Conservation (phyloP, 2,329 filamentous ascomycete genomes). For the Botrytis pseudocinerea region DNA sequence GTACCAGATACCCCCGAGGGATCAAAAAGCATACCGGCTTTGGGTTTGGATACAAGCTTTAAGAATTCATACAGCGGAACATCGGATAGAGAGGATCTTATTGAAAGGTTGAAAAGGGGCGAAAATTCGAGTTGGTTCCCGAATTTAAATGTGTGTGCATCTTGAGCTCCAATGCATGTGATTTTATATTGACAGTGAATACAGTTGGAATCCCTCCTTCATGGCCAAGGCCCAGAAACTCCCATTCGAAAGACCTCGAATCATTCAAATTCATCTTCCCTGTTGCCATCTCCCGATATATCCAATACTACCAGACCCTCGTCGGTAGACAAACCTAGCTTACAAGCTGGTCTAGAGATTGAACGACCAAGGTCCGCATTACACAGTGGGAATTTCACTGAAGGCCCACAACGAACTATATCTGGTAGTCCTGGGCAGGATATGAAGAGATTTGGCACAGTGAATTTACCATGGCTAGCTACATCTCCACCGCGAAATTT, state of each 20-base stretch:
- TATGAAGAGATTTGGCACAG: conserved; percentile 27
- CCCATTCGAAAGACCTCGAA: conserved; percentile 33
- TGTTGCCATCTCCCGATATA: conserved; percentile 42
- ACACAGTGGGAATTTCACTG: conserved; percentile 67
- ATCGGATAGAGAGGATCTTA: conserved; percentile 73
- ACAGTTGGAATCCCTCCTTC: conserved; percentile 37
- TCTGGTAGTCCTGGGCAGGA: conserved; percentile 22
- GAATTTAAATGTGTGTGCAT: conserved; percentile 55
- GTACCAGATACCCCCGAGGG: conserved; percentile 40
- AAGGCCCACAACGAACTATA: conserved; percentile 28
- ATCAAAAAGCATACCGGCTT: conserved; percentile 18
- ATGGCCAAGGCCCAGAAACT: conserved; percentile 34
- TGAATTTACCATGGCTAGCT: conserved; percentile 49
- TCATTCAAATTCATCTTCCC: conserved; percentile 36
- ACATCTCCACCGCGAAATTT: conserved; percentile 58
- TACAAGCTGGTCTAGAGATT: conserved; percentile 63
- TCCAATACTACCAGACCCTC: conserved; percentile 39
- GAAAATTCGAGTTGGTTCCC: conserved; percentile 75
- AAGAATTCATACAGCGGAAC: conserved; percentile 30
- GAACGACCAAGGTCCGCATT: conserved; percentile 79
- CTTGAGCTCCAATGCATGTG: conserved; percentile 2
- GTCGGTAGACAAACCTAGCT: conserved; percentile 45
- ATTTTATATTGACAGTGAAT: conserved; percentile 22
- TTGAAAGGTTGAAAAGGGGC: conserved; percentile 78
- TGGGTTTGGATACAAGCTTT: conserved; percentile 28